Conservation (phyloP, 2,329 filamentous ascomycete genomes). For the Xylaria sp. region DNA sequence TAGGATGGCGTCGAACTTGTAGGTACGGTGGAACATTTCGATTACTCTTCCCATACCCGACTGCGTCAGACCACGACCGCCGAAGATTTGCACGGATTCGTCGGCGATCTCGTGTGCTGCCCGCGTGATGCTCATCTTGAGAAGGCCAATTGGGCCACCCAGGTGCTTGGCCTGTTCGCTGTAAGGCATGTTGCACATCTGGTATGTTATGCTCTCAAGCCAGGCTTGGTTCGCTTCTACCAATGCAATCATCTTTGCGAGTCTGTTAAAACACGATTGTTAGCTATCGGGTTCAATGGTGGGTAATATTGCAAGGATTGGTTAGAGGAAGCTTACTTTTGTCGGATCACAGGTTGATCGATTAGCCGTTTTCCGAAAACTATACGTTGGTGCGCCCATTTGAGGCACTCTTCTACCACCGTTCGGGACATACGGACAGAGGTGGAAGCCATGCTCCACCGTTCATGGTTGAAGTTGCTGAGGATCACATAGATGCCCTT, state of each 20-base stretch:
- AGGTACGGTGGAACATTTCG: conserved; percentile 85
- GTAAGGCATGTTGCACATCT: conserved; percentile 89
- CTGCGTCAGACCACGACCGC: conserved; percentile 82
- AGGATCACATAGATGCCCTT: conserved; percentile 87
- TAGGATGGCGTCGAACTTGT: conserved; percentile 83
- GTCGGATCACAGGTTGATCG: conserved; percentile 82
- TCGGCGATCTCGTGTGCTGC: conserved; percentile 85
- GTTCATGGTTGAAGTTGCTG: conserved; percentile 89
- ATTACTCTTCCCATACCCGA: conserved; percentile 84
- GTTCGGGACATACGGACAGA: conserved; percentile 72
- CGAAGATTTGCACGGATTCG: conserved; percentile 86
- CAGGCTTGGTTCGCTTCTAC: conserved; percentile 86
- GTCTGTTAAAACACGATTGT: conserved; percentile 52
- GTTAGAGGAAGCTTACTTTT: conserved; percentile 66
- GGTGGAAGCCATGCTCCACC: conserved; percentile 77
- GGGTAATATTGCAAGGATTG: background rate
- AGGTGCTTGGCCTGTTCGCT: conserved; percentile 77
- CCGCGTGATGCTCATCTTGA: conserved; percentile 82
- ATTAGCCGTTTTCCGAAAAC: conserved; percentile 86
- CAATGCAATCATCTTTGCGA: conserved; percentile 87
- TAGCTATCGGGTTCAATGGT: background rate
- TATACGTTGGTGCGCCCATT: conserved; percentile 87
- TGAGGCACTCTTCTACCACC: conserved; percentile 84
- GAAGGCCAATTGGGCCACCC: conserved; percentile 81
- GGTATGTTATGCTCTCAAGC: conserved; percentile 85